Conservation (phyloP, 192 early-diverging fungal species). For the Lobosporangium transversale region DNA sequence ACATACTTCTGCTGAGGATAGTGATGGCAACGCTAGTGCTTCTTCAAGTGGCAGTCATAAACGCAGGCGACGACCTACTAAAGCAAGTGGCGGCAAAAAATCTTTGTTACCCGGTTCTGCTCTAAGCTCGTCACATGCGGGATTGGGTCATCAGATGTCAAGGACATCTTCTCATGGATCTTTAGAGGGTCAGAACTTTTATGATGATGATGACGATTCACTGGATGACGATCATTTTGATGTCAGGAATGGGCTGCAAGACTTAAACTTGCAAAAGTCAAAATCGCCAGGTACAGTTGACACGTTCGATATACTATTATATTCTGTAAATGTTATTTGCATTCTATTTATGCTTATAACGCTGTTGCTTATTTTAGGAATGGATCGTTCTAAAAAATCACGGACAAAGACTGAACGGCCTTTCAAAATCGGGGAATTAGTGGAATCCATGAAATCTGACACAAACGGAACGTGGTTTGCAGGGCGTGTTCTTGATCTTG, state of each 20-base stretch:
- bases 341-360: background rate
- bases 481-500: slow-evolving; percentile 43
- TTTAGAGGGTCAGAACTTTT: slow-evolving; percentile 22
- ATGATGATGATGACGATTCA: slow-evolving; percentile 36
- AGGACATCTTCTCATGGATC: slow-evolving; percentile 39
- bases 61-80: slow-evolving; percentile 42
- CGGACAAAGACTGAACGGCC: slow-evolving; percentile 39
- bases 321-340: no score
- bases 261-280: slow-evolving; percentile 38
- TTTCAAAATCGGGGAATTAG: slow-evolving; percentile 48
- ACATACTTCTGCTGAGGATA: slow-evolving; percentile 49
- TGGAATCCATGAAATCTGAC: slow-evolving; percentile 51
- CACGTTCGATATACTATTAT: no score
- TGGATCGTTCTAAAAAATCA: slow-evolving; percentile 25
- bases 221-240: slow-evolving; percentile 34
- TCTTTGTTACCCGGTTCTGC: slow-evolving; percentile 27
- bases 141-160: slow-evolving; percentile 17
- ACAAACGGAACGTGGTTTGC: slow-evolving; percentile 50
- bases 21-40: slow-evolving; percentile 48
- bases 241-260: slow-evolving; percentile 42
- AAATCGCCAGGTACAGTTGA: slow-evolving; percentile 28
- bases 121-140: slow-evolving; percentile 20
- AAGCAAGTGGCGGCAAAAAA: slow-evolving; percentile 25
- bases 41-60: slow-evolving; percentile 49
- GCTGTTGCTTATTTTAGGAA: background rate